Percentiles rank a stretch among this genome's conserved stretches.
Evolutionary conservation across 2,329 filamentous ascomycete species (phyloP).

Genomic region (Colletotrichum godetiae): DNA sequence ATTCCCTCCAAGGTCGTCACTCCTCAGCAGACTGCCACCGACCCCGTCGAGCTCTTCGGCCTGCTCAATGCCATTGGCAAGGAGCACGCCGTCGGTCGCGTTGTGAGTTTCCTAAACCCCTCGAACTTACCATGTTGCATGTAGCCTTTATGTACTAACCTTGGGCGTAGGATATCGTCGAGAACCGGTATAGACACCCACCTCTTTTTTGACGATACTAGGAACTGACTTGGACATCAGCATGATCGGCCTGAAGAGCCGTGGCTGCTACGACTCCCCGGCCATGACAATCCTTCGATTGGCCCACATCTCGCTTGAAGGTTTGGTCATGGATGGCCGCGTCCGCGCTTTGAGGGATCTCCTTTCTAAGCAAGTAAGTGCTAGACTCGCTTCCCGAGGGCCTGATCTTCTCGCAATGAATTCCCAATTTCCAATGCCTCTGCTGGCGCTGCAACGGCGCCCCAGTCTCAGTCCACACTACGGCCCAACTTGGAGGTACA

Average conservation of each 20-base stretch:
- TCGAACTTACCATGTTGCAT: slow-evolving; percentile 40
- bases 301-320: slow-evolving; percentile 62
- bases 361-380: slow-evolving; percentile 53
- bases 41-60: slow-evolving; percentile 74
- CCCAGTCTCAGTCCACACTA: no score
- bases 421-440: no score
- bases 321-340: slow-evolving; percentile 66
- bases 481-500: no score
- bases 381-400: no score
- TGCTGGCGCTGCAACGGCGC: no score
- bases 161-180: slow-evolving; percentile 49
- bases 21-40: slow-evolving; percentile 68
- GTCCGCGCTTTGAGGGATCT: slow-evolving; percentile 65
- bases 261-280: slow-evolving; percentile 68
- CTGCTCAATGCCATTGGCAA: slow-evolving; percentile 72
- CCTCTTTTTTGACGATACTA: not conserved
- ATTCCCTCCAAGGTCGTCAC: slow-evolving; percentile 72
- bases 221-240: not conserved
- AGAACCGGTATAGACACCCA: slow-evolving; percentile 50
- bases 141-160: not conserved
- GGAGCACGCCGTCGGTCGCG: slow-evolving; percentile 74
- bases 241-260: slow-evolving; percentile 46
- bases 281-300: slow-evolving; percentile 41
- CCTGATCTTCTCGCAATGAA: no score
- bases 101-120: slow-evolving; percentile 63